Evolutionary conservation across 2,329 filamentous ascomycete species (phyloP).

Genomic region (Cercospora sesami): DNA sequence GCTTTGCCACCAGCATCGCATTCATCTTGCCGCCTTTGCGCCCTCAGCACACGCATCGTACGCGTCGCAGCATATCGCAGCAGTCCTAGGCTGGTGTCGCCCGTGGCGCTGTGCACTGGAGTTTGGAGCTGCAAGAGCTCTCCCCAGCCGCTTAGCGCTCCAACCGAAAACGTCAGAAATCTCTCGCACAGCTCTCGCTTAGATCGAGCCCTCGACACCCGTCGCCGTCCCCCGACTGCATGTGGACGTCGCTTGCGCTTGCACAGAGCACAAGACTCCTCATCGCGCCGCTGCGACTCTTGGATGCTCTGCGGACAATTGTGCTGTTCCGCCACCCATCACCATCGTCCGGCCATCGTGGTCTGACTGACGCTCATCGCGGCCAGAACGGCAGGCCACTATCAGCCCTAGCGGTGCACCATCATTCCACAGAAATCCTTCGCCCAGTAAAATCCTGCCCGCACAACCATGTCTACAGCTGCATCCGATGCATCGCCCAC

Average conservation of each 20-base stretch:
- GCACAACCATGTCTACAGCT: conserved; percentile 10
- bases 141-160: background rate
- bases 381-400: background rate
- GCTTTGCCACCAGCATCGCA: background rate
- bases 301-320: background rate
- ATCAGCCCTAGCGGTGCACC: background rate
- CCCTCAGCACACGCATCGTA: background rate
- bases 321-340: background rate
- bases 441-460: conserved; percentile 8
- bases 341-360: background rate
- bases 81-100: background rate
- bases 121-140: background rate
- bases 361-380: background rate
- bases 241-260: conserved; percentile 2
- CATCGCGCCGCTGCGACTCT: background rate
- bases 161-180: background rate
- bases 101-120: background rate
- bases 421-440: conserved; percentile 7
- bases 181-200: background rate
- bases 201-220: background rate
- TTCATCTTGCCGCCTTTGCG: background rate
- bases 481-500: conserved; percentile 3
- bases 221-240: background rate
- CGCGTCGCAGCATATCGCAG: background rate
- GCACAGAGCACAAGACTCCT: conserved; percentile 2